These are phyloP conservation scores for Pseudognaphalium luteoalbum DNA, from an alignment of 129 eudicot species.

Conservation along the genomic window DNA sequence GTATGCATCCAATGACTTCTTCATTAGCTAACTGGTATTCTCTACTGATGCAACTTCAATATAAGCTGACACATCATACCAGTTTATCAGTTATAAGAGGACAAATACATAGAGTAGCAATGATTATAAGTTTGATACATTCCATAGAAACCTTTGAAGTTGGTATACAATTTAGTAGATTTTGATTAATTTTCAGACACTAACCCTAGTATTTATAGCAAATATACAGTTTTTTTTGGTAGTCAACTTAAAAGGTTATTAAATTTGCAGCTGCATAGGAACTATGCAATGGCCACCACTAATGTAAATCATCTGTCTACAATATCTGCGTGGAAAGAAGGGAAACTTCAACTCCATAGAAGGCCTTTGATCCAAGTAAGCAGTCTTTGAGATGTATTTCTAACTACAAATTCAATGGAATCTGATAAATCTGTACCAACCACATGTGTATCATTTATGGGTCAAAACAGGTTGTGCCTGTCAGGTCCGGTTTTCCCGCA, in stretches of 20 bases:
- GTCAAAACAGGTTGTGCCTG: not conserved
- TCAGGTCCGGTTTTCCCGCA: not conserved
- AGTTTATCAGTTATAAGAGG: too few relatives aligned
- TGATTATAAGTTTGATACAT: too few relatives aligned
- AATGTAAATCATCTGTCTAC: constrained; percentile 42
- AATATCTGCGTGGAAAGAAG: constrained; percentile 65
- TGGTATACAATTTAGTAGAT: not conserved
- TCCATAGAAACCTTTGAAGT: not conserved
- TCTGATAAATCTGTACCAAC: not conserved
- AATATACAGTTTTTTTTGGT: not conserved
- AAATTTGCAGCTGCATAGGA: constrained; percentile 57
- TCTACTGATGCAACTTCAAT: not conserved
- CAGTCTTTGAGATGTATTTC: not conserved
- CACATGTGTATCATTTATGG: not conserved
- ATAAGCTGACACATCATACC: not conserved
- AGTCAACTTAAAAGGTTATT: constrained; percentile 1
- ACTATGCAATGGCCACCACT: constrained; percentile 39
- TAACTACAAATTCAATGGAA: not conserved
- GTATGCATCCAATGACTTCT: not conserved
- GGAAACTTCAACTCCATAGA: constrained; percentile 49
- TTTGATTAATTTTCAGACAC: not conserved
- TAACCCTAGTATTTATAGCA: not conserved
- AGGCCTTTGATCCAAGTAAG: constrained; percentile 65
- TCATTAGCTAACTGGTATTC: not conserved
- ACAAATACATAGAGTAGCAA: too few relatives aligned